These are phyloP conservation scores for Clarireedia monteithiana DNA, from an alignment of 2,329 filamentous ascomycete species.

Conservation along the genomic window DNA sequence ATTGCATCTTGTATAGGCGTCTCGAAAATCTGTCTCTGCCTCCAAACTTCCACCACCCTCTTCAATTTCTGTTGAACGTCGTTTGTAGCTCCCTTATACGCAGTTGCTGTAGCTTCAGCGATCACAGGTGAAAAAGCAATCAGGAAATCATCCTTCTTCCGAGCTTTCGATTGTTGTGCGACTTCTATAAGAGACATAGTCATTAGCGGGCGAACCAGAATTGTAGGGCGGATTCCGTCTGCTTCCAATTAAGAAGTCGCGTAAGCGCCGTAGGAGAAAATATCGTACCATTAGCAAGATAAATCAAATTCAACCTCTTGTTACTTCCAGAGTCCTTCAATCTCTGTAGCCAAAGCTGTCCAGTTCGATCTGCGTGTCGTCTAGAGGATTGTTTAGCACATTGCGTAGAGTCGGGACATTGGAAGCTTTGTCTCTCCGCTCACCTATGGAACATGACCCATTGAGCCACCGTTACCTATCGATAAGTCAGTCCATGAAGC, in stretches of 20 bases:
- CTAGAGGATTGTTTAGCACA: conserved; percentile 41
- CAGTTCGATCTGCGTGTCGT: conserved; percentile 85
- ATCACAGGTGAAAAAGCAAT: conserved; percentile 87
- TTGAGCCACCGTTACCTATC: conserved; percentile 74
- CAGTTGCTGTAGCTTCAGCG: conserved; percentile 79
- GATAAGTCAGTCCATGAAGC: conserved; percentile 7
- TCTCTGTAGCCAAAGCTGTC: conserved; percentile 83
- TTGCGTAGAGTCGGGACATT: background rate
- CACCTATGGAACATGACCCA: conserved; percentile 99
- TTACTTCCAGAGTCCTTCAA: conserved; percentile 79
- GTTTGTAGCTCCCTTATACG: conserved; percentile 80
- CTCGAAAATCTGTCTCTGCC: conserved; percentile 78
- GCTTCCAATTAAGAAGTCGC: background rate
- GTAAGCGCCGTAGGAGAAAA: conserved; percentile 20
- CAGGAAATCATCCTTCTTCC: conserved; percentile 87
- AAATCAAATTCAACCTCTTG: conserved; percentile 85
- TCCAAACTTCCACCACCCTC: conserved; percentile 92
- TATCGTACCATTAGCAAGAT: conserved; percentile 81
- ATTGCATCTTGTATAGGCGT: conserved; percentile 69
- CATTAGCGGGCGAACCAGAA: conserved; percentile 13
- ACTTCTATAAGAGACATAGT: conserved; percentile 56
- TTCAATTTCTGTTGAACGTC: conserved; percentile 85
- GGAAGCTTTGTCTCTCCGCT: conserved; percentile 13
- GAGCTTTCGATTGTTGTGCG: conserved; percentile 88
- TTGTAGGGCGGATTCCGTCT: conserved; percentile 9